Evolutionary conservation across 1,284 basidiomycete genomes (phyloP), one percentile per base, ranked within the genome.

Genomic region (Sanguinoderma infundibulare): DNA sequence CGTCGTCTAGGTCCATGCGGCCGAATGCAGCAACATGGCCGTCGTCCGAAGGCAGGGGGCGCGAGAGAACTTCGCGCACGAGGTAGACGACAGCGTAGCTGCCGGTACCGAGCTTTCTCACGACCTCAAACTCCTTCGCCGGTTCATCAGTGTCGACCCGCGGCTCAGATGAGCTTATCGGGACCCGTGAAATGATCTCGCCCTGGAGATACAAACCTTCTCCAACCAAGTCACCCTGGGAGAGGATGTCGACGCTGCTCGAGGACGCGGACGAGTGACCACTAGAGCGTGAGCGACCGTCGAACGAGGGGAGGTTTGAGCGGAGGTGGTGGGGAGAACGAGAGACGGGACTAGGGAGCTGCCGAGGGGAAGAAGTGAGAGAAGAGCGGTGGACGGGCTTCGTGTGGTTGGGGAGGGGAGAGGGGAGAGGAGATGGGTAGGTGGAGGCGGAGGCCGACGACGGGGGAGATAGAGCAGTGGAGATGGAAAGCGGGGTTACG

Each of bases 71-170:
- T 77, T 98, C 95, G 57, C 90, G 87, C 26, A 97, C 95, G 66
- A 96, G 89, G 75, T 98, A 98, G 55, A 98, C 96, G 68, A 95
- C 91, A 20, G 95, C 95, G 74, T 97, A 97, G 63, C 90, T 93
- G 66, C 95, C 95, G 0, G 92, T 89, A 46, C 95, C 95, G 52
- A 97, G 84, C 67, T 87, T 85, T 58, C 92, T 82, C 65, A 96
- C 86, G 69, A 98, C 93, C 79, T 95, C 87, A 68, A 96, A 92
- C 69, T 90, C 86, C 24, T 75, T 78, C 15, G 87, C 86, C 22
- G 85, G 85, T 67, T 82, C 79, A 71, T 78, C 75, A 63, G 78
- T 69, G 67, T 78, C 75, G 65, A 70, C 68, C 63, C 63, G 62
- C 62, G 70, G 69, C 60, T 69, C 67, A 49, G 67, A 69, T 62